Base-by-base conservation (phyloP, 345 rosid species). In the Salix arbutifolia region DNA sequence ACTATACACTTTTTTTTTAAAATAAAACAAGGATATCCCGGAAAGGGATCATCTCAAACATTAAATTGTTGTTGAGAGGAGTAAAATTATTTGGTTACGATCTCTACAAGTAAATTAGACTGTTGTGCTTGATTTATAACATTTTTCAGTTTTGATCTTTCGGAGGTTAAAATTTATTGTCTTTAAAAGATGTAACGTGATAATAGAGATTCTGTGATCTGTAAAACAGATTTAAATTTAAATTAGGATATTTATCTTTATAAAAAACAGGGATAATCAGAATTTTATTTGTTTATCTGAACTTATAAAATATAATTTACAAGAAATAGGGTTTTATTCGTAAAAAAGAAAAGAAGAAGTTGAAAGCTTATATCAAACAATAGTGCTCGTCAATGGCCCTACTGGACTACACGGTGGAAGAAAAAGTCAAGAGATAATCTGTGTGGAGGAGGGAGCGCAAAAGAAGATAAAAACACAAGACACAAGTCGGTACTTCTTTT, bases 381-480 rank as follows among this genome's bases (percentile, higher is more conserved):
- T 30, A 21, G 76, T 30, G 67, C 46, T 19, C 65, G 28, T 69
- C 74, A 73, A 76, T 18, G 86, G 72, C 9, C 82, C 78, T 71
- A 68, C 80, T 11, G 52, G 53, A 28, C 44, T 46, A 44, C 35
- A 69, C 28, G 46, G 2, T 14, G 64, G 65, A 48, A 77, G 67
- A 40, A 52, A 65, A 78, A 56, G 80, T 76, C 44, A 80, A 74
- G 28, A n/a, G 25, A 35, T 2, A 2, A 77, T 69, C 26, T 79
- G 69, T 48, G 79, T 65, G 81, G 80, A 72, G 70, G 73, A 74
- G 53, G 77, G 13, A 28, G 76, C 60, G 72, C 74, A 67, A 74
- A 70, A 76, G 77, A 53, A 76, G 82, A 64, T 73, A 71, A 53
- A 74, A 78, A 74, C 80, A 69, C 71, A 37, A 70, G 58, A 76